A percentile compares a stretch with the other conserved stretches of the same genome.
phyloP scores from a whole-genome alignment of 2,329 filamentous ascomycete species.

The Venturia aucupariae region DNA sequence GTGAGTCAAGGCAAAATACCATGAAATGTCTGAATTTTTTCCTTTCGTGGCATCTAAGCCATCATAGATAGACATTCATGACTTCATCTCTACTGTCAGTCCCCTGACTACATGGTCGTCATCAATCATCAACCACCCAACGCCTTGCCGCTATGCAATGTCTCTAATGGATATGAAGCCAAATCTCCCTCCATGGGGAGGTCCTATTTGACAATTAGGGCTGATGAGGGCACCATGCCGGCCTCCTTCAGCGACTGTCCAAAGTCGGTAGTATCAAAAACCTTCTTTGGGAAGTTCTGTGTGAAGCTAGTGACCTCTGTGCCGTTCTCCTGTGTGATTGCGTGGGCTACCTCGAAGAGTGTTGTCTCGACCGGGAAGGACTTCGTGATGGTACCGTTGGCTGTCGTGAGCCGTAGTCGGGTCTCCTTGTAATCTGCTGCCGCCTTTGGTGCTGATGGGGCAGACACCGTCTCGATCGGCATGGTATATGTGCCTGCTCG shows the following conservation, averaged over 20 bases:
- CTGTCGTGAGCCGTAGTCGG: slow-evolving; percentile 70
- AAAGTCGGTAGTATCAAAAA: slow-evolving; percentile 62
- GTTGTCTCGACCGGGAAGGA: slow-evolving; percentile 84
- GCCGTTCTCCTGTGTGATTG: slow-evolving; percentile 62
- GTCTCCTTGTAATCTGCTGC: slow-evolving; percentile 69
- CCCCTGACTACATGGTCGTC: background rate
- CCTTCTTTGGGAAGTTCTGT: slow-evolving; percentile 80
- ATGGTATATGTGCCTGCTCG: slow-evolving; percentile 39
- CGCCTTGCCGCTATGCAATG: slow-evolving; percentile 4
- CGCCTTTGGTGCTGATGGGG: slow-evolving; percentile 49
- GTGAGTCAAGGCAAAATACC: no score
- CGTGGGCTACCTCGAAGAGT: slow-evolving; percentile 80
- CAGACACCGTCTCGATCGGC: slow-evolving; percentile 39
- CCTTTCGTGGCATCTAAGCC: no score
- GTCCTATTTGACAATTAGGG: slow-evolving; percentile 56
- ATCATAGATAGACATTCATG: background rate
- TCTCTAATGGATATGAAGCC: background rate
- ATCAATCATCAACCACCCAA: background rate
- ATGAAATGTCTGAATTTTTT: no score
- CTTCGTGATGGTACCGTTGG: slow-evolving; percentile 71
- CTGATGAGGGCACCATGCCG: slow-evolving; percentile 82
- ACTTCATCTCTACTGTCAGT: background rate
- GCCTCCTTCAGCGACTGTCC: slow-evolving; percentile 89
- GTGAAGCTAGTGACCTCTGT: slow-evolving; percentile 65
- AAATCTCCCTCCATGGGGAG: background rate